These are phyloP conservation scores for Mallotus japonicus DNA, from an alignment of 441 rosid species.

Conservation along the genomic window DNA sequence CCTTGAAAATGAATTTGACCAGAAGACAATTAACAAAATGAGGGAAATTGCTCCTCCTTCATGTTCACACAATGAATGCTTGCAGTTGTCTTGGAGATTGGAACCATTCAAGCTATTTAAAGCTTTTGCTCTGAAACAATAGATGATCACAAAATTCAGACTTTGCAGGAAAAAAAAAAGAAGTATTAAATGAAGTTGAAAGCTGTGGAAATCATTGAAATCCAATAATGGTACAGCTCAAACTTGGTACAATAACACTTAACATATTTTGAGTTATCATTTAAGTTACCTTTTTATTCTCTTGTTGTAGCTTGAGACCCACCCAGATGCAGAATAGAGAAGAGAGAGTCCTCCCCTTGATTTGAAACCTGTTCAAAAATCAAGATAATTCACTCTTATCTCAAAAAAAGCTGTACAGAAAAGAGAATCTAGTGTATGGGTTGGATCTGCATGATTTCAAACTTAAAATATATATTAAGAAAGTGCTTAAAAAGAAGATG, in stretches of 20 bases:
- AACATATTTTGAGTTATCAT: too few relatives aligned
- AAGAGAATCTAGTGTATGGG: conserved; percentile 52
- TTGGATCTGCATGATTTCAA: conserved; percentile 27
- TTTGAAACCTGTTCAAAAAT: conserved; percentile 27
- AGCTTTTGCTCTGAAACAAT: conserved; percentile 16
- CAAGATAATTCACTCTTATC: background rate
- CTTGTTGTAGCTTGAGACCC: conserved; percentile 20
- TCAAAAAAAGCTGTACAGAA: conserved; percentile 40
- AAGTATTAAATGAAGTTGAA: background rate
- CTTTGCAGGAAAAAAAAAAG: background rate
- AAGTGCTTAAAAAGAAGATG: conserved; percentile 55
- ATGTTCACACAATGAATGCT: conserved; percentile 12
- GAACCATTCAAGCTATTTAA: conserved; percentile 13
- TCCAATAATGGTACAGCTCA: background rate
- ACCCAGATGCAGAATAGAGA: conserved; percentile 22
- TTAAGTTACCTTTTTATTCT: background rate
- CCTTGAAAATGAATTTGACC: conserved; percentile 41
- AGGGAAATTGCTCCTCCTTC: conserved; percentile 17
- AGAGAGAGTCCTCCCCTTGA: conserved; percentile 16
- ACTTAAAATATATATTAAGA: conserved; percentile 35
- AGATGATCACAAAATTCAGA: background rate
- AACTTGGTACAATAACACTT: background rate
- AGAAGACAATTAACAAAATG: conserved; percentile 8
- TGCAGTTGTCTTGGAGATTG: background rate
- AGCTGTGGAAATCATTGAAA: background rate